A percentile compares a stretch with the other conserved stretches of the same genome.
These are phyloP conservation scores for Penicillium daleae DNA, from an alignment of 495 filamentous ascomycete species.

Conservation along the genomic window DNA sequence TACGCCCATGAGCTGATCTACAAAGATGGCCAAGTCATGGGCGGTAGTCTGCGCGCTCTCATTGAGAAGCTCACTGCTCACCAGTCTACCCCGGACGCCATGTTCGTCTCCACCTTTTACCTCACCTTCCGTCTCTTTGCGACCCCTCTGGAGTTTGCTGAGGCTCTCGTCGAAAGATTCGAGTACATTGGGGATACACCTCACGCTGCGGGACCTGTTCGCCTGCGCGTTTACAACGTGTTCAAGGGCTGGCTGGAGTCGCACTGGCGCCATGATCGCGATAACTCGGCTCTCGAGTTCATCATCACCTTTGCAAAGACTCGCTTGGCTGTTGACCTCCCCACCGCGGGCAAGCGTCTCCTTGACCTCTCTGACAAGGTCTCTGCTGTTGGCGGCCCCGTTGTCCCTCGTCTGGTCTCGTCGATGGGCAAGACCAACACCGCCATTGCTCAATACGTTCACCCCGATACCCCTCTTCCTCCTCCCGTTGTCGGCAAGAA, in stretches of 20 bases:
- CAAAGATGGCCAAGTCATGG: slow-evolving; percentile 93
- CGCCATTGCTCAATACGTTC: slow-evolving; percentile 67
- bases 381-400: slow-evolving; percentile 68
- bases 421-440: slow-evolving; percentile 88
- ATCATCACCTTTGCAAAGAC: slow-evolving; percentile 80
- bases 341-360: slow-evolving; percentile 77
- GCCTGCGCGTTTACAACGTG: slow-evolving; percentile 91
- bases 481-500: slow-evolving; percentile 71
- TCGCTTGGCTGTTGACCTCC: slow-evolving; percentile 66
- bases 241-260: slow-evolving; percentile 98
- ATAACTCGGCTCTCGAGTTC: slow-evolving; percentile 71
- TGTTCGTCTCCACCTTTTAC: slow-evolving; percentile 95
- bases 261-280: slow-evolving; percentile 85
- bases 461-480: slow-evolving; percentile 72
- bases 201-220: slow-evolving; percentile 74
- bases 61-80: slow-evolving; percentile 93
- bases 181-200: slow-evolving; percentile 84
- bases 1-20: slow-evolving; percentile 91
- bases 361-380: slow-evolving; percentile 81
- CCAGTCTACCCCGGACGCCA: slow-evolving; percentile 88
- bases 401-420: slow-evolving; percentile 86
- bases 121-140: slow-evolving; percentile 96
- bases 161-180: slow-evolving; percentile 84
- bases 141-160: slow-evolving; percentile 76
- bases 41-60: slow-evolving; percentile 86